Conservation (phyloP, 2,329 filamentous ascomycete genomes). For the Fusarium praegraminearum region DNA sequence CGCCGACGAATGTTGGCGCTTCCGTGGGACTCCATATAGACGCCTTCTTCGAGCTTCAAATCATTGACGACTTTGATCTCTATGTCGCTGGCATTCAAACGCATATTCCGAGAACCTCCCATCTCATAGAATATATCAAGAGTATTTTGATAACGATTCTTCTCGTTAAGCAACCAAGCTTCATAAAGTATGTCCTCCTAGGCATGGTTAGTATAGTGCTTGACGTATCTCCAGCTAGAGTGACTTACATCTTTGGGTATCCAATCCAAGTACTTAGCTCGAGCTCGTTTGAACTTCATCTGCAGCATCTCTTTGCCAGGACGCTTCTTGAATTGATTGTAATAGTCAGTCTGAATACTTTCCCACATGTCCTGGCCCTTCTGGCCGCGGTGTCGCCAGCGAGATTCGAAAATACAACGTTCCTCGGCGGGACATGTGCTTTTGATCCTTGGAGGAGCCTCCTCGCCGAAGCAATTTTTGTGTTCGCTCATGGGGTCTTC, state of each 20-base stretch:
- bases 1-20: slow-evolving; percentile 56
- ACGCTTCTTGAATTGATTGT: slow-evolving; percentile 50
- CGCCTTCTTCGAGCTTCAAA: slow-evolving; percentile 54
- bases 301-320: slow-evolving; percentile 64
- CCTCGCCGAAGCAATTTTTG: slow-evolving; percentile 52
- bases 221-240: not conserved
- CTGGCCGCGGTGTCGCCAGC: slow-evolving; percentile 58
- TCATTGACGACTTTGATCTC: slow-evolving; percentile 63
- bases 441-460: slow-evolving; percentile 57
- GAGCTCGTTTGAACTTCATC: slow-evolving; percentile 66
- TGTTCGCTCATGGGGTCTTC: slow-evolving; percentile 49
- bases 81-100: slow-evolving; percentile 63
- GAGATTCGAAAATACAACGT: slow-evolving; percentile 62
- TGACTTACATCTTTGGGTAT: slow-evolving; percentile 62
- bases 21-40: slow-evolving; percentile 56
- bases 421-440: slow-evolving; percentile 61
- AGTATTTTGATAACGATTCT: slow-evolving; percentile 58
- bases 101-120: slow-evolving; percentile 62
- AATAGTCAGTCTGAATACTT: slow-evolving; percentile 61
- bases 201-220: slow-evolving; percentile 17
- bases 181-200: slow-evolving; percentile 58
- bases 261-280: slow-evolving; percentile 64
- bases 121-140: slow-evolving; percentile 61
- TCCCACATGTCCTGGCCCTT: slow-evolving; percentile 72
- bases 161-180: slow-evolving; percentile 58